Evolutionary conservation across 208 protist species (phyloP).

Genomic region (Acanthamoeba triangularis): DNA sequence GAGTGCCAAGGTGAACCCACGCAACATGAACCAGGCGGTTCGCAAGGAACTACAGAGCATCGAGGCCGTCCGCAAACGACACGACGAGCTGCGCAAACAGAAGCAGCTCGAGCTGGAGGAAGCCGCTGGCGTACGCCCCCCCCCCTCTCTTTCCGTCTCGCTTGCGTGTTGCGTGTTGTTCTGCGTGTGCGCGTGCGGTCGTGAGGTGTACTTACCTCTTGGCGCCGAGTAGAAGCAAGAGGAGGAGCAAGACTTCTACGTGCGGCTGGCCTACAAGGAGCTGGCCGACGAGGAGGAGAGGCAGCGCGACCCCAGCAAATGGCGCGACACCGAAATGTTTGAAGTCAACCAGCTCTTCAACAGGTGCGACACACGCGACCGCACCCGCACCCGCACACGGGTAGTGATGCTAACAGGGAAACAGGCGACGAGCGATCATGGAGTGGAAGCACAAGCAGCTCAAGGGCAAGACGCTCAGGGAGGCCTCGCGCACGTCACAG

Average conservation of each 20-base stretch:
- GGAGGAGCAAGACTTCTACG: slow-evolving; percentile 32
- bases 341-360: slow-evolving; percentile 59
- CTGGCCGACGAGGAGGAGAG: slow-evolving; percentile 28
- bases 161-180: background rate
- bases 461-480: slow-evolving; percentile 42
- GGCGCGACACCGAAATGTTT: background rate
- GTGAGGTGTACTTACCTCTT: background rate
- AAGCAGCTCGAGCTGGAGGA: background rate
- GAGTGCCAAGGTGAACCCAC: slow-evolving; percentile 26
- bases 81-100: slow-evolving; percentile 19
- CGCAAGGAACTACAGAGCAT: background rate
- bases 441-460: slow-evolving; percentile 56
- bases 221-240: background rate
- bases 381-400: background rate
- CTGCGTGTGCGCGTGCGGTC: background rate
- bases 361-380: background rate
- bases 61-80: background rate
- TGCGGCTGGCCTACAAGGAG: slow-evolving; percentile 27
- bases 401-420: too few species aligned
- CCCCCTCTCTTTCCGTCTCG: background rate
- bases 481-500: slow-evolving; percentile 11
- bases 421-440: slow-evolving; percentile 33
- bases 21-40: slow-evolving; percentile 40
- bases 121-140: background rate
- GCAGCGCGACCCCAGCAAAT: background rate